Evolutionary conservation across 148 eudicot genomes (phyloP), one percentile per base, ranked within the genome.

Genomic region (Rhododendron molle): DNA sequence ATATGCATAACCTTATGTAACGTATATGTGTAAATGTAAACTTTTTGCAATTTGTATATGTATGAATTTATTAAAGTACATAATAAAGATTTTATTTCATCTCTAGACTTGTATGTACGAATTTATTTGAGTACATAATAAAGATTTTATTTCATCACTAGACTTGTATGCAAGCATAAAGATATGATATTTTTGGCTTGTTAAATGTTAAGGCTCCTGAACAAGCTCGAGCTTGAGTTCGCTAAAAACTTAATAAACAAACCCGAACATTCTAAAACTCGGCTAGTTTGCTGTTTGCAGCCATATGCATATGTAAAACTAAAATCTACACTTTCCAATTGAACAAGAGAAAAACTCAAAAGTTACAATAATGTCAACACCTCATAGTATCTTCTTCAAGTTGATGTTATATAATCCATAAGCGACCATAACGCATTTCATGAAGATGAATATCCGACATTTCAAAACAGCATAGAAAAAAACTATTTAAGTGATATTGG

Each of bases 391-490:
- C 30, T 23, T 40, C 54, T 21, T 20, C 43, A 40, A 43, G 26
- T 47, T 62, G 54, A 82, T 82, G 71, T 5, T 36, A 56, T 58
- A 21, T 20, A 58, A 56, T 14, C 36, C 71, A 34, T 11, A 26
- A 50, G 46, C 69, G 65, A 30, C 40, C 65, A 80, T 80, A 50
- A 30, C 47, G 10, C 78, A n/a, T 18, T 47, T 20, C 44, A 83
- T 83, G 58, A 28, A 82, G 83, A 80, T 32, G 83, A 62, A 60
- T 40, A 18, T 56, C 69, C 46, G 15, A 81, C 47, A 81, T 81
- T 26, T 26, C 56, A 15, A 67, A 67, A 83, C 50, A 43, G 77
- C n/a, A 43, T 21, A 40, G 28, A 26, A 3, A 67, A 67, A 36
- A 36, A 10, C 56, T 80, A 82, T 40, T 18, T 54, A 52, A 52